Percentiles rank a stretch among this genome's conserved stretches.
These are phyloP conservation scores for Rhododendron henanense DNA, from an alignment of 148 eudicot species.

Conservation along the genomic window DNA sequence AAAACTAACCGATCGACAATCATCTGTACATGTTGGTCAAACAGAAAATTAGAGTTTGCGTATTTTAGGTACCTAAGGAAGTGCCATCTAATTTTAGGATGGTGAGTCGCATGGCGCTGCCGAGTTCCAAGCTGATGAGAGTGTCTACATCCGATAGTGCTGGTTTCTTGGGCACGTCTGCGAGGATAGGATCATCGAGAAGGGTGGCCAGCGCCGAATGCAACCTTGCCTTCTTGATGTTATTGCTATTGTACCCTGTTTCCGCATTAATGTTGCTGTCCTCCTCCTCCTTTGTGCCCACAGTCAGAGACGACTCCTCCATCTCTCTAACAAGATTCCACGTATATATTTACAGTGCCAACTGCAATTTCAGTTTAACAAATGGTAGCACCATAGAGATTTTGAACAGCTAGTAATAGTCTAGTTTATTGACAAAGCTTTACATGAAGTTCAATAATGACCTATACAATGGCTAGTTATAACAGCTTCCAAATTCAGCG, in stretches of 20 bases:
- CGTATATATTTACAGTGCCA: neutral
- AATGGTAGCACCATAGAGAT: neutral
- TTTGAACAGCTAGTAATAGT: neutral
- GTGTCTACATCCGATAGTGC: constrained; percentile 77
- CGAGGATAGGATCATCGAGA: constrained; percentile 66
- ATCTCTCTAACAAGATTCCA: constrained; percentile 1
- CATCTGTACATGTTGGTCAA: constrained; percentile 18
- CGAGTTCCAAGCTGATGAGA: constrained; percentile 81
- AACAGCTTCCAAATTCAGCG: neutral
- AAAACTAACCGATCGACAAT: neutral
- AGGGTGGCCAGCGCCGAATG: constrained; percentile 61
- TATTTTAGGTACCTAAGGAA: constrained; percentile 50
- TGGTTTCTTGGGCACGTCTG: constrained; percentile 78
- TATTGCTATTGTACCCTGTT: constrained; percentile 48
- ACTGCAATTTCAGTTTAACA: neutral
- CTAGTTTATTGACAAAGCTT: neutral
- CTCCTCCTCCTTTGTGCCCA: neutral
- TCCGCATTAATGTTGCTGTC: constrained; percentile 1
- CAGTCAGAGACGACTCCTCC: constrained; percentile 12
- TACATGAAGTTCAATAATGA: neutral
- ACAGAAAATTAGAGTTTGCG: constrained; percentile 14
- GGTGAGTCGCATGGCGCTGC: constrained; percentile 93
- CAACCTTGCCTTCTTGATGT: constrained; percentile 62
- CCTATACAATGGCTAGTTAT: neutral
- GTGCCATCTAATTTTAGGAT: constrained; percentile 71